phyloP scores from a whole-genome alignment of 2,329 filamentous ascomycete species.

The Diaporthe sp. region DNA sequence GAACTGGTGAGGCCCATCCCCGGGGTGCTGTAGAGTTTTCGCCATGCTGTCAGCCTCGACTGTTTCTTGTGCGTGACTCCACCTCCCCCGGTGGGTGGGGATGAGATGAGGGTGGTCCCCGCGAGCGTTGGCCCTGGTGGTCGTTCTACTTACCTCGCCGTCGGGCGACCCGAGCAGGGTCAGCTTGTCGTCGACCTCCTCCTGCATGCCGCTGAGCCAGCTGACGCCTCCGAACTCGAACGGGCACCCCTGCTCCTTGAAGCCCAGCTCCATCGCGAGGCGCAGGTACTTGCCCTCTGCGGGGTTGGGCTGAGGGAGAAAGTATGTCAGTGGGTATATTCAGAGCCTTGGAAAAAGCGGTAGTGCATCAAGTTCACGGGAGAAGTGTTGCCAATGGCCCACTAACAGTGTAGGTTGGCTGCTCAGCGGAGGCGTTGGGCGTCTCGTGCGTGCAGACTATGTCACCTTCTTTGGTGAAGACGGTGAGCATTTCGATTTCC shows the following conservation, averaged over 20 bases:
- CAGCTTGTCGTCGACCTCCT: slow-evolving; percentile 23
- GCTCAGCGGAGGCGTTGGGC: background rate
- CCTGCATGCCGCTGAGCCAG: slow-evolving; percentile 17
- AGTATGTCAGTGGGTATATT: background rate
- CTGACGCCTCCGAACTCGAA: slow-evolving; percentile 7
- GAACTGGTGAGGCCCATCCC: background rate
- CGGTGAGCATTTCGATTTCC: background rate
- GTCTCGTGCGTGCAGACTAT: slow-evolving; percentile 5
- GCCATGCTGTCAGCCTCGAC: background rate
- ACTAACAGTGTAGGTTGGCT: background rate
- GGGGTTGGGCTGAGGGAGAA: background rate
- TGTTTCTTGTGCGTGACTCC: background rate
- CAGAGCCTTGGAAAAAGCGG: background rate
- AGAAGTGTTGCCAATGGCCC: no score
- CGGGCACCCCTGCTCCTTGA: slow-evolving; percentile 2
- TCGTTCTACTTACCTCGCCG: slow-evolving; percentile 4
- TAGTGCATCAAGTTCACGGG: background rate
- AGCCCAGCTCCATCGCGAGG: slow-evolving; percentile 3
- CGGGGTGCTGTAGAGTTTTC: background rate
- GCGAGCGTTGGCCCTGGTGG: no score
- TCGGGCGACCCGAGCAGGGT: background rate
- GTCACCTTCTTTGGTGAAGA: slow-evolving; percentile 10
- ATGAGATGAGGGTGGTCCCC: no score
- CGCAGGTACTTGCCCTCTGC: slow-evolving; percentile 7
- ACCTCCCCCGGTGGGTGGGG: no score